These are phyloP conservation scores for Schizochytrium sp. DNA, from an alignment of 108 stramenopile species.

Conservation along the genomic window DNA sequence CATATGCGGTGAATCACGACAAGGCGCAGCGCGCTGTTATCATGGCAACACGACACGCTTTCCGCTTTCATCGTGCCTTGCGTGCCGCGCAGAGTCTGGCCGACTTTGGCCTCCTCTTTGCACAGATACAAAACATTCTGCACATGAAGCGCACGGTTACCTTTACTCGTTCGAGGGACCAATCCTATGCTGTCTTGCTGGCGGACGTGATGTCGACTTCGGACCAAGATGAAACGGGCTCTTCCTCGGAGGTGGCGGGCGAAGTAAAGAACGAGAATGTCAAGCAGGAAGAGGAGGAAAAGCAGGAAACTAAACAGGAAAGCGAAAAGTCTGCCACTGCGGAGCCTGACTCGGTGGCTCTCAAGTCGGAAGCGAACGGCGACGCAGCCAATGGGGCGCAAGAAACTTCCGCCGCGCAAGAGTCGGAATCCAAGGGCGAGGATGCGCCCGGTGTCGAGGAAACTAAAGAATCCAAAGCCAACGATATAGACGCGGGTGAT, in stretches of 20 bases:
- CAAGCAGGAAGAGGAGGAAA: not conserved
- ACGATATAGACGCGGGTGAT: too few relatives aligned
- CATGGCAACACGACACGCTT: not conserved
- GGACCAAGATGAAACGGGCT: not conserved
- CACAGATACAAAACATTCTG: not conserved
- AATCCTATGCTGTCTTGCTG: not conserved
- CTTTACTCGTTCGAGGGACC: not conserved
- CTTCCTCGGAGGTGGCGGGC: not conserved
- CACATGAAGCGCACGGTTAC: not conserved
- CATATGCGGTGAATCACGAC: not conserved
- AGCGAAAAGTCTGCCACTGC: too few relatives aligned
- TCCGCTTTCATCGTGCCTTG: not conserved
- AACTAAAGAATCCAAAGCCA: too few relatives aligned
- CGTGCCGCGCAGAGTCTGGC: not conserved
- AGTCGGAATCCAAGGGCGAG: too few relatives aligned
- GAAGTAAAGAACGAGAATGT: not conserved
- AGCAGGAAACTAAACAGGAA: not conserved
- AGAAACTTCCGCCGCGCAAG: too few relatives aligned
- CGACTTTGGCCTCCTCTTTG: not conserved
- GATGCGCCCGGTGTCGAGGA: too few relatives aligned
- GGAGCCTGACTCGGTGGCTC: too few relatives aligned
- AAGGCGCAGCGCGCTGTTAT: conserved; percentile 6
- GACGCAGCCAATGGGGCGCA: too few relatives aligned
- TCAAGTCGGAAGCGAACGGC: too few relatives aligned
- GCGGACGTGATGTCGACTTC: not conserved